phyloP scores from a whole-genome alignment of 2,329 filamentous ascomycete species.

The Lachnellula arida region DNA sequence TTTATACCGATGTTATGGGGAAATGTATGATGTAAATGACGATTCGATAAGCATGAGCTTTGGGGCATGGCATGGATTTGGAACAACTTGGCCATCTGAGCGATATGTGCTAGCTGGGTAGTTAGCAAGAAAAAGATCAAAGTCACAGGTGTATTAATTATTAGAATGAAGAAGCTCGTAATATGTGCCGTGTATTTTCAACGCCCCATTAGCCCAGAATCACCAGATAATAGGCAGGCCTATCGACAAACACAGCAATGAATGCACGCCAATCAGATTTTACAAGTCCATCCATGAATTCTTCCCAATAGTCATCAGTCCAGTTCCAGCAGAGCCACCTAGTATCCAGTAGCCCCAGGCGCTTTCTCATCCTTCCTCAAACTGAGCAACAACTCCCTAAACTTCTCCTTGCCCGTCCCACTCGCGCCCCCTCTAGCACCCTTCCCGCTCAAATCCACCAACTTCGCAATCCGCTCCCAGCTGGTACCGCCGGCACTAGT shows the following conservation, averaged over 20 bases:
- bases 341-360: conserved; percentile 61
- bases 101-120: neutral
- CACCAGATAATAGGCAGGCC: conserved; percentile 20
- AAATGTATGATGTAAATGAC: neutral
- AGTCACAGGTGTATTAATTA: neutral
- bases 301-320: conserved; percentile 8
- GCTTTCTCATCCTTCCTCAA: conserved; percentile 91
- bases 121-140: neutral
- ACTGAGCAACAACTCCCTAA: conserved; percentile 83
- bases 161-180: conserved; percentile 1
- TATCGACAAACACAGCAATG: conserved; percentile 23
- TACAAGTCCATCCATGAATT: conserved; percentile 19
- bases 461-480: conserved; percentile 96
- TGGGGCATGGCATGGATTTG: neutral
- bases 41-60: neutral
- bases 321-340: conserved; percentile 17
- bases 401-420: conserved; percentile 92
- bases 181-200: conserved; percentile 32
- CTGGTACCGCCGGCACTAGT: conserved; percentile 91
- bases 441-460: conserved; percentile 97
- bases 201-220: conserved; percentile 28
- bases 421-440: conserved; percentile 79
- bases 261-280: conserved; percentile 20
- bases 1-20: neutral
- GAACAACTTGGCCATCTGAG: neutral